These are phyloP conservation scores for Marasmius tenuissimus DNA, from an alignment of 1,284 basidiomycete genomes.

Conservation along the genomic window DNA sequence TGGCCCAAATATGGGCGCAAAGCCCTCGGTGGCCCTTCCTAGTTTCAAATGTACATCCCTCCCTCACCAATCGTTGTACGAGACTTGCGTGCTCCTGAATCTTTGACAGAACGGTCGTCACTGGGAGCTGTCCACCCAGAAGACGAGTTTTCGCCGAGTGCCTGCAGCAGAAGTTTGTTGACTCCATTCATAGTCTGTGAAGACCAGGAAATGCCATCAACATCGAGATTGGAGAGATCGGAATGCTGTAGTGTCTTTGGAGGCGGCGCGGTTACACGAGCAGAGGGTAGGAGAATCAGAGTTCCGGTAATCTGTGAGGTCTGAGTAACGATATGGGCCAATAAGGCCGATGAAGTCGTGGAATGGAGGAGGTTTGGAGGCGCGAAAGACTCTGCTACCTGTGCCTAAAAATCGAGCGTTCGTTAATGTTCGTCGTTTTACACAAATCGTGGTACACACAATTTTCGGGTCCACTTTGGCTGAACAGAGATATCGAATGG, in stretches of 20 bases:
- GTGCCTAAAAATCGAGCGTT: background rate
- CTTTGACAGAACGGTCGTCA: conserved; percentile 5
- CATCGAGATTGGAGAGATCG: conserved; percentile 28
- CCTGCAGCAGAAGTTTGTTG: conserved; percentile 33
- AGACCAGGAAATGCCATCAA: conserved; percentile 36
- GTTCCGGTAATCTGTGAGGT: conserved; percentile 17
- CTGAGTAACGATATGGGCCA: conserved; percentile 32
- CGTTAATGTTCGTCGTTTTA: background rate
- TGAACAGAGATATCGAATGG: conserved; percentile 55
- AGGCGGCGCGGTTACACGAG: conserved; percentile 38
- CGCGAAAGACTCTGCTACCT: conserved; percentile 38
- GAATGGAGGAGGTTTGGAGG: conserved; percentile 62
- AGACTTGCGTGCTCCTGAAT: background rate
- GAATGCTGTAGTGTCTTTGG: conserved; percentile 35
- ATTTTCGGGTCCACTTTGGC: conserved; percentile 19
- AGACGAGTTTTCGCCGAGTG: conserved; percentile 17
- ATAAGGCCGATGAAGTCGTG: conserved; percentile 51
- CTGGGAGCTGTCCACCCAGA: conserved; percentile 6
- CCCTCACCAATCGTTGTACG: conserved; percentile 40
- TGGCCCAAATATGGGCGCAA: background rate
- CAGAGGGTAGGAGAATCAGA: conserved; percentile 52
- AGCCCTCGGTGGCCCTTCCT: background rate
- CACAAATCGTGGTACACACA: conserved; percentile 16
- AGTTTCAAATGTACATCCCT: conserved; percentile 60
- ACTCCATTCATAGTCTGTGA: conserved; percentile 31